Percentiles rank a stretch among this genome's conserved stretches.
Evolutionary conservation across 495 filamentous ascomycete genomes (phyloP).

Genomic region (Astrothelium macrocarpum): DNA sequence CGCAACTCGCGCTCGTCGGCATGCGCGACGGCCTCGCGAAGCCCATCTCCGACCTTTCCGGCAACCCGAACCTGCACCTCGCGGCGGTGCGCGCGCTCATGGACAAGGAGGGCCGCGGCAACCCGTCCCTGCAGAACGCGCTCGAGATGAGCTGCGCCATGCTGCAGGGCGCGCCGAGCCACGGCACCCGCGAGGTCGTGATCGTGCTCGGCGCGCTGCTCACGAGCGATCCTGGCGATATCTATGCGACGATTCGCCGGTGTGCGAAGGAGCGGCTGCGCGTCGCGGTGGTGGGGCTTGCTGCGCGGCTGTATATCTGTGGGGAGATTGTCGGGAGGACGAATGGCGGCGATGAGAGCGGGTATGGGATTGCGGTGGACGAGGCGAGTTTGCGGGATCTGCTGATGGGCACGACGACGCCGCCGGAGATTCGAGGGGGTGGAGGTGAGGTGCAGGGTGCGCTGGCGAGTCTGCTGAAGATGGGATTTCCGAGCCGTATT

Average conservation of each 20-base stretch:
- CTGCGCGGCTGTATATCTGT: constrained; percentile 87
- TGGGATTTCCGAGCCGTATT: constrained; percentile 96
- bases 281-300: constrained; percentile 78
- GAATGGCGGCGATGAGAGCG: constrained; percentile 64
- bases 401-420: constrained; percentile 79
- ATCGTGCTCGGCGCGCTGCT: constrained; percentile 86
- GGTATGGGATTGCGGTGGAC: constrained; percentile 76
- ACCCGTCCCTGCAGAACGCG: constrained; percentile 87
- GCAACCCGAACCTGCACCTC: constrained; percentile 84
- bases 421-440: constrained; percentile 57
- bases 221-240: constrained; percentile 87
- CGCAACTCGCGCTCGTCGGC: constrained; percentile 80
- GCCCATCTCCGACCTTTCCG: constrained; percentile 76
- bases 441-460: neutral
- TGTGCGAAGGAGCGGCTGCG: constrained; percentile 74
- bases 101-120: constrained; percentile 71
- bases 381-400: constrained; percentile 84
- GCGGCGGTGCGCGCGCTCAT: constrained; percentile 61
- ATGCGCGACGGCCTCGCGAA: constrained; percentile 84
- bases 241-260: constrained; percentile 73
- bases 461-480: constrained; percentile 76
- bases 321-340: constrained; percentile 77
- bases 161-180: constrained; percentile 81
- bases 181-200: constrained; percentile 86
- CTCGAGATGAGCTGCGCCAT: constrained; percentile 86